Percentiles rank a stretch among this genome's conserved stretches.
Conservation (phyloP, 192 early-diverging fungal species). For the Umbelopsis sp. region DNA sequence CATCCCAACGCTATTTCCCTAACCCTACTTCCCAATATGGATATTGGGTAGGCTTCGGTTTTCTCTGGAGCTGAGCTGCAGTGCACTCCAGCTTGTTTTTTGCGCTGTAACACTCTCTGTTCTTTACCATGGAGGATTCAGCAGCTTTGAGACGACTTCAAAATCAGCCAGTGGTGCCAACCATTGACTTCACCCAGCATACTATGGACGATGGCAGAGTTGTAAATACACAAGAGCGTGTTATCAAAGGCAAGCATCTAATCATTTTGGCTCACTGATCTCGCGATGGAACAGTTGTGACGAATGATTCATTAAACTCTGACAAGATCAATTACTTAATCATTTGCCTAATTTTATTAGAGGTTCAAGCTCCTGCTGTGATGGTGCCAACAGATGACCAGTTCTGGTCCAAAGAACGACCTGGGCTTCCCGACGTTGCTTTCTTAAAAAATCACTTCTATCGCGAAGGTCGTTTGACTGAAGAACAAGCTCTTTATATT, state of each 20-base stretch:
- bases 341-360: conserved; percentile 26
- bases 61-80: neutral
- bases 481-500: conserved; percentile 90
- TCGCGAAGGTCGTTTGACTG: conserved; percentile 87
- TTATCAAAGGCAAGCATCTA: conserved; percentile 68
- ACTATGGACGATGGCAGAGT: conserved; percentile 71
- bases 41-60: neutral
- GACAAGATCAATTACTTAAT: conserved; percentile 5
- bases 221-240: conserved; percentile 73
- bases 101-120: neutral
- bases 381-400: conserved; percentile 49
- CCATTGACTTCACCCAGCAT: conserved; percentile 81
- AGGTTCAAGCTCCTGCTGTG: conserved; percentile 58
- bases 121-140: conserved; percentile 8
- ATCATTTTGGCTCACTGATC: neutral
- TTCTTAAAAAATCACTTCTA: conserved; percentile 93
- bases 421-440: conserved; percentile 73
- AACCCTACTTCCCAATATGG: neutral
- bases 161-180: conserved; percentile 48
- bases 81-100: neutral
- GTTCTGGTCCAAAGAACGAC: conserved; percentile 57
- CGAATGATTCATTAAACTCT: neutral
- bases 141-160: conserved; percentile 37
- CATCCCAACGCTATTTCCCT: neutral
- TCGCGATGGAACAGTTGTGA: neutral